Conservation (phyloP, 805 yeast genomes). For the Barnettozyma sp. region DNA sequence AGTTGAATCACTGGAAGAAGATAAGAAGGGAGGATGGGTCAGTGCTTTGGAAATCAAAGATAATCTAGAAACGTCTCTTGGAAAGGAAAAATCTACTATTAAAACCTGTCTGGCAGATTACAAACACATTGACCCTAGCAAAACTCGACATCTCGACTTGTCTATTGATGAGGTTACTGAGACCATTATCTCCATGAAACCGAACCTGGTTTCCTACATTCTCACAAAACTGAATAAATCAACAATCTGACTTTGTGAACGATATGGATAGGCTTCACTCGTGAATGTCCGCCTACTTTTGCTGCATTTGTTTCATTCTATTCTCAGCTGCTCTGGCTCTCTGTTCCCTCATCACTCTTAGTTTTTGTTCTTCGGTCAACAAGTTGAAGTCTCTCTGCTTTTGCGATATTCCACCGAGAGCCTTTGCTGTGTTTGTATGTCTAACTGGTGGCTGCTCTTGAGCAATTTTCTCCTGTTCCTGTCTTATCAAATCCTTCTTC, state of each 20-base stretch:
- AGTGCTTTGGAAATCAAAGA: constrained; percentile 18
- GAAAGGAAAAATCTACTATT: constrained; percentile 37
- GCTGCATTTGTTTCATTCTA: constrained; percentile 39
- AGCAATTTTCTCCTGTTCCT: constrained; percentile 38
- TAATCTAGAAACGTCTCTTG: constrained; percentile 11
- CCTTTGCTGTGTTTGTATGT: constrained; percentile 32
- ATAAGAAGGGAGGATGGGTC: constrained; percentile 17
- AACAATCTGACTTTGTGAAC: constrained; percentile 10
- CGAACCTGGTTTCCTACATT: constrained; percentile 32
- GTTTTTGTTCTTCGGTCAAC: constrained; percentile 65
- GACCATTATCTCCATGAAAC: constrained; percentile 22
- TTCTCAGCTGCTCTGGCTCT: constrained; percentile 97
- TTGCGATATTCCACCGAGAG: constrained; percentile 24
- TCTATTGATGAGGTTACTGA: constrained; percentile 31
- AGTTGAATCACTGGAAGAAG: constrained; percentile 10
- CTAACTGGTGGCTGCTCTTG: constrained; percentile 23
- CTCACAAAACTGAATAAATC: constrained; percentile 34
- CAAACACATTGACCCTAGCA: constrained; percentile 51
- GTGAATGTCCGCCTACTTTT: neutral
- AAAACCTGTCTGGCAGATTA: constrained; percentile 55
- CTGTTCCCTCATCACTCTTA: constrained; percentile 83
- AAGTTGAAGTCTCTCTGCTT: constrained; percentile 45
- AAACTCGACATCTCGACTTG: constrained; percentile 8
- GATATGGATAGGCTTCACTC: neutral
- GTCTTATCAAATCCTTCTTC: constrained; percentile 36